Base-by-base conservation (phyloP, 2,329 filamentous ascomycete species). In the Trichoderma simmonsii region DNA sequence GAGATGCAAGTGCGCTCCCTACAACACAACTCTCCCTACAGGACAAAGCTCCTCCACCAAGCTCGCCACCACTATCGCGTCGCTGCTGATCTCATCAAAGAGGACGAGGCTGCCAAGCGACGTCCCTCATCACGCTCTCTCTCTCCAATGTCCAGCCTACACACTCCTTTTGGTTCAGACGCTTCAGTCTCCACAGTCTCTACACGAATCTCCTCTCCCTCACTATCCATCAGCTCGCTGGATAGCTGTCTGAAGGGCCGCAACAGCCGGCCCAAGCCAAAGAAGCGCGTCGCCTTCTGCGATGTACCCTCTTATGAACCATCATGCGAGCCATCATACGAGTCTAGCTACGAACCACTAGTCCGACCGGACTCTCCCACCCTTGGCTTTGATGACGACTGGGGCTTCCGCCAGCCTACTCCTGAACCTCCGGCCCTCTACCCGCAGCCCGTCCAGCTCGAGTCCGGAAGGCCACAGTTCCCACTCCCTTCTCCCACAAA, bases 321-420 rank as follows among this genome's bases (percentile, higher is more conserved):
- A n/a, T 56, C 63, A 7, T 26, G 4, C 28, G 43, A 54, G 62
- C 26, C 79, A 48, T 85, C 82, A 71, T 76, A 74, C 32, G 75
- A 73, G 21, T 77, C 77, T 5, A 74, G 79, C 21, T 79, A 80
- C n/a, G 82, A 87, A 75, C 85, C 86, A 24, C 80, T 85, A 36
- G 83, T 88, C 73, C 86, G 88, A 9, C 88, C 88, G 0, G 88
- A 90, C 75, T 90, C 88, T 4, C 88, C 88, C 1, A 90, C 88
- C 0, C 84, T 90, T 6, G 88, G 88, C 12, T 85, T 88, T 71
- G 86, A 87, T 66, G 85, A 85, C 74, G 85, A 85, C 74, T 80
- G 80, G 60, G 79, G 83, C 14, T 66, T 73, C 57, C 75, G 77
- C 12, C 69, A 60, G 32, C 75, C 75, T 24, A 76, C 73, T 65